Evolutionary conservation across 192 early-diverging fungal genomes (phyloP).

Genomic region (Spizellomyces punctatus): DNA sequence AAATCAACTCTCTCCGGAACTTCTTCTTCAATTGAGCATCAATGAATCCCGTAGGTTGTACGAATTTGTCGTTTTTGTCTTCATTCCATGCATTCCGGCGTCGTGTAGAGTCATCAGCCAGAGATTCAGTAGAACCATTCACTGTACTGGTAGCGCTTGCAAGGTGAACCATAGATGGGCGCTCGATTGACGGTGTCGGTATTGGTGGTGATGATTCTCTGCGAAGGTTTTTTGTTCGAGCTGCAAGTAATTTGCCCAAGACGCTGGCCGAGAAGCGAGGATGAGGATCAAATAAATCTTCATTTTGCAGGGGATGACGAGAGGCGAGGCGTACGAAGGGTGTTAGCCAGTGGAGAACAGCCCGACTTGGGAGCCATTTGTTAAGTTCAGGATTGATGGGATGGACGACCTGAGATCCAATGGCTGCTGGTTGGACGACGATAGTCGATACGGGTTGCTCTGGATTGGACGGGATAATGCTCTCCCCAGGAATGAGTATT

Average conservation of each 20-base stretch:
- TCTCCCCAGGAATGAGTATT: no score
- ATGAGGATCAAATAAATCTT: not conserved
- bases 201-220: no score
- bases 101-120: no score
- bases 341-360: conserved; percentile 6
- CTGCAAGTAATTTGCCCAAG: not conserved
- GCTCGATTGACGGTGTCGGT: not conserved
- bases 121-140: not conserved
- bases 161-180: no score
- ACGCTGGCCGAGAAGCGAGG: not conserved
- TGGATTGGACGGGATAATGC: no score
- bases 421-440: no score
- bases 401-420: not conserved
- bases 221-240: no score
- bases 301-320: not conserved
- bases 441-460: no score
- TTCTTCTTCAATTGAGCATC: not conserved
- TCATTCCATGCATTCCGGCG: not conserved
- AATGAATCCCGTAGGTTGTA: conserved; percentile 1
- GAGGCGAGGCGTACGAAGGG: not conserved
- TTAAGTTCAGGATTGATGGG: not conserved
- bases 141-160: not conserved
- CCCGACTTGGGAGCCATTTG: conserved; percentile 2
- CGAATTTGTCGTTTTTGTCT: not conserved
- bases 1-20: not conserved